Evolutionary conservation across 2,329 filamentous ascomycete genomes (phyloP).

Genomic region (Claviceps spartinae): DNA sequence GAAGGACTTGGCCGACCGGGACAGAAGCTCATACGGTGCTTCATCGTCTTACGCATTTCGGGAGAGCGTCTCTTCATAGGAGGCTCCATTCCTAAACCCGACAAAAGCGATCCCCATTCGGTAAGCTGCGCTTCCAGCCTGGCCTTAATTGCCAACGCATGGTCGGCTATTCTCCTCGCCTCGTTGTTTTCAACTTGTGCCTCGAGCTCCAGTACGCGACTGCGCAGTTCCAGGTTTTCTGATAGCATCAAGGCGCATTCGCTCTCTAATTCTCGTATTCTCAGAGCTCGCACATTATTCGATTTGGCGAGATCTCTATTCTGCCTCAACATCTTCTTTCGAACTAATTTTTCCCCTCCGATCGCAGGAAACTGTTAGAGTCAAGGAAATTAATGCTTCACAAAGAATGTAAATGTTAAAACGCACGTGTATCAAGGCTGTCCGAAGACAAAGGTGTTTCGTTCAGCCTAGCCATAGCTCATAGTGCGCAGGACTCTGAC

Average conservation of each 20-base stretch:
- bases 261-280: constrained; percentile 63
- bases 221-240: constrained; percentile 64
- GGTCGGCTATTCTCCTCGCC: constrained; percentile 46
- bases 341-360: constrained; percentile 39
- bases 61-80: constrained; percentile 35
- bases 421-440: constrained; percentile 58
- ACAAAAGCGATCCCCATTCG: constrained; percentile 56
- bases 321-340: constrained; percentile 66
- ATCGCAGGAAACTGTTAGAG: neutral
- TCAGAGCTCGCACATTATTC: constrained; percentile 65
- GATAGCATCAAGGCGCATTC: constrained; percentile 61
- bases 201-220: constrained; percentile 57
- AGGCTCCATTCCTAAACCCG: constrained; percentile 48
- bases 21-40: constrained; percentile 28
- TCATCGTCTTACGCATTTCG: constrained; percentile 25
- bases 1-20: constrained; percentile 32
- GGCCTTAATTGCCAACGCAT: constrained; percentile 54
- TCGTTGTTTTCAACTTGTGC: constrained; percentile 50
- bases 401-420: neutral
- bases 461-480: constrained; percentile 68
- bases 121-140: constrained; percentile 59
- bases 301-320: constrained; percentile 71
- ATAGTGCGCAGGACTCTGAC: constrained; percentile 15
- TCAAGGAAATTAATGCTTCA: neutral
- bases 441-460: constrained; percentile 56